Percentiles rank a stretch among this genome's conserved stretches.
These are phyloP conservation scores for Penicillium waksmanii DNA, from an alignment of 495 filamentous ascomycete species.

Conservation along the genomic window DNA sequence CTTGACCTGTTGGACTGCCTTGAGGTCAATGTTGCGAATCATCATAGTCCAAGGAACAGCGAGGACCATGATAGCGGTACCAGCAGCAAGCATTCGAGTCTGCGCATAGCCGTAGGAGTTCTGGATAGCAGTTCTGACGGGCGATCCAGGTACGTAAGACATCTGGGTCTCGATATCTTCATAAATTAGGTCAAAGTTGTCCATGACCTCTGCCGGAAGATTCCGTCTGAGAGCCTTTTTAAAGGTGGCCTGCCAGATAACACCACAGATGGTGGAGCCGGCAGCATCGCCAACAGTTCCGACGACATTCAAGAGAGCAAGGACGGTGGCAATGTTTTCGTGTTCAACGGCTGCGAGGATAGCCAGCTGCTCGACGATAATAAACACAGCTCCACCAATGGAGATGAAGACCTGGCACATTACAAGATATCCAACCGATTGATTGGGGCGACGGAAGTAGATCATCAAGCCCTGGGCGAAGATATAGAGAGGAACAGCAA, in stretches of 20 bases:
- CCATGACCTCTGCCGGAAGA: conserved; percentile 50
- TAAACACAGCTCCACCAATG: conserved; percentile 57
- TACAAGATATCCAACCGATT: conserved; percentile 63
- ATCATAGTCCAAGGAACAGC: conserved; percentile 42
- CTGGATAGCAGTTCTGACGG: conserved; percentile 53
- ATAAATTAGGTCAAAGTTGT: conserved; percentile 54
- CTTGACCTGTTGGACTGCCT: conserved; percentile 45
- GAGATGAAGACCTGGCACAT: conserved; percentile 76
- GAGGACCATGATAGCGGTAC: conserved; percentile 45
- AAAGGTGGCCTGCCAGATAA: conserved; percentile 67
- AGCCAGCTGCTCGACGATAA: conserved; percentile 67
- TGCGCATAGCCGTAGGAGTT: conserved; percentile 58
- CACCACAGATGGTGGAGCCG: conserved; percentile 60
- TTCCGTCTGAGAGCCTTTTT: conserved; percentile 51
- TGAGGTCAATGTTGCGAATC: conserved; percentile 59
- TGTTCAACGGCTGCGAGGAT: conserved; percentile 66
- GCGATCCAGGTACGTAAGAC: conserved; percentile 49
- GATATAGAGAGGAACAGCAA: conserved; percentile 61
- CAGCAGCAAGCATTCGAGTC: conserved; percentile 55
- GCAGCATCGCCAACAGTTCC: conserved; percentile 64
- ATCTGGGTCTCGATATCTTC: conserved; percentile 49
- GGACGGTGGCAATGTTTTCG: conserved; percentile 64
- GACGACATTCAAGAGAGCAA: conserved; percentile 65
- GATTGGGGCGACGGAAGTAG: conserved; percentile 62
- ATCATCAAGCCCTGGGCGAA: conserved; percentile 62